A percentile compares a stretch with the other conserved stretches of the same genome.
Conservation (phyloP, 352 stramenopile genomes). For the Peronospora destructor region DNA sequence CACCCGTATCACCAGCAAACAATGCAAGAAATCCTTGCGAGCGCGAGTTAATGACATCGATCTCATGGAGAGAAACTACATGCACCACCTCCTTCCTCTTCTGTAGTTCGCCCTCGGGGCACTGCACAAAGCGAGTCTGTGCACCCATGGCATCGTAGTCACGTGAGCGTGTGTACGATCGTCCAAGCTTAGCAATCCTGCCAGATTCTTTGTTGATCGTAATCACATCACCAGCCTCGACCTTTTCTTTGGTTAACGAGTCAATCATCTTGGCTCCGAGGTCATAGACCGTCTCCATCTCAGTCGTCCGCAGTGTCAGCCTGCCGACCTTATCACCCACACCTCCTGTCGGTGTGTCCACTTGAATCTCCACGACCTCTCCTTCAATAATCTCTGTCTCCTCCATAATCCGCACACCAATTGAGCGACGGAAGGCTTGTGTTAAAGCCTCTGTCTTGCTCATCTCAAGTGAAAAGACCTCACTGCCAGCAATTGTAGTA, state of each 20-base stretch:
- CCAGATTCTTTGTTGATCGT: constrained; percentile 99
- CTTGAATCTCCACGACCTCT: constrained; percentile 99
- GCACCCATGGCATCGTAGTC: constrained; percentile 99
- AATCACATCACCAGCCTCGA: constrained; percentile 98
- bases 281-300: constrained; percentile 99
- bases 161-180: constrained; percentile 93
- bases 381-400: constrained; percentile 99
- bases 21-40: constrained; percentile 98
- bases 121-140: constrained; percentile 83
- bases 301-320: constrained; percentile 97
- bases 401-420: constrained; percentile 98
- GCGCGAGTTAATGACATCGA: constrained; percentile 99
- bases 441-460: constrained; percentile 99
- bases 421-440: constrained; percentile 94
- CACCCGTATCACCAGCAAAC: constrained; percentile 98
- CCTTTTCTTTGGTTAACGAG: constrained; percentile 97
- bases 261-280: constrained; percentile 99
- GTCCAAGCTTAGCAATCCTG: constrained; percentile 97
- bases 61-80: constrained; percentile 97
- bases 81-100: constrained; percentile 98
- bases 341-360: constrained; percentile 84
- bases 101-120: constrained; percentile 95
- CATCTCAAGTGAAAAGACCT: constrained; percentile 99
- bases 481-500: constrained; percentile 95
- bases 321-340: constrained; percentile 84